Evolutionary conservation across 306 rosid species (phyloP), one percentile per base, ranked within the genome.

Genomic region (Malus orientalis): DNA sequence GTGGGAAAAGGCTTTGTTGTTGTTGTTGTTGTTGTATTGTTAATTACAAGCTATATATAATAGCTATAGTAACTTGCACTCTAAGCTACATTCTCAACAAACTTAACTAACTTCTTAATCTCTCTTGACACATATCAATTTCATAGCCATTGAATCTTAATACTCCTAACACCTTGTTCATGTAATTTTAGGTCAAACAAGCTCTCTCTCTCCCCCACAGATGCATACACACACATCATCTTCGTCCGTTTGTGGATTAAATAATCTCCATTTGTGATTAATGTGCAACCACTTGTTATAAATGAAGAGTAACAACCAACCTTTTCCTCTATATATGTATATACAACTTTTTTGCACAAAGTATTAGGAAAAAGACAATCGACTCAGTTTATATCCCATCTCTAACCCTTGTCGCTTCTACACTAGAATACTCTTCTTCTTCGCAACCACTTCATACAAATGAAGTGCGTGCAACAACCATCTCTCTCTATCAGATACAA

Each of bases 301-400:
- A 87, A 81, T 67, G 78, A 74, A 83, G 83, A 67, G 74, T 59
- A 67, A 78, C 85, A 53, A 51, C 78, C 82, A 61, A 74, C 74
- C 74, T 15, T 57, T 74, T 42, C 13, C 12, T 30, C 42, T 61
- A 60, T 29, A 69, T 49, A 67, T 36, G 70, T 49, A 70, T 38
- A 54, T 15, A 6, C 75, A 76, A 80, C 44, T 42, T 12, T 71
- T 75, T 70, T 74, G 59, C 81, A 45, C 58, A 74, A 76, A 70
- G 73, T 67, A 76, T 70, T 64, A 63, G 44, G 38, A 69, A 61
- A 33, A 69, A 29, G 81, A 81, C 79, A 76, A 79, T n/a, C 25
- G 45, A 71, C 47, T 68, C 30, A 27, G 58, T 77, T 71, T 36
- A 25, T 77, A 67, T 70, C n/a, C 25, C 79, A 63, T 63, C 38